phyloP scores from a whole-genome alignment of 108 stramenopile genomes.

The Stephanodiscus triporus region DNA sequence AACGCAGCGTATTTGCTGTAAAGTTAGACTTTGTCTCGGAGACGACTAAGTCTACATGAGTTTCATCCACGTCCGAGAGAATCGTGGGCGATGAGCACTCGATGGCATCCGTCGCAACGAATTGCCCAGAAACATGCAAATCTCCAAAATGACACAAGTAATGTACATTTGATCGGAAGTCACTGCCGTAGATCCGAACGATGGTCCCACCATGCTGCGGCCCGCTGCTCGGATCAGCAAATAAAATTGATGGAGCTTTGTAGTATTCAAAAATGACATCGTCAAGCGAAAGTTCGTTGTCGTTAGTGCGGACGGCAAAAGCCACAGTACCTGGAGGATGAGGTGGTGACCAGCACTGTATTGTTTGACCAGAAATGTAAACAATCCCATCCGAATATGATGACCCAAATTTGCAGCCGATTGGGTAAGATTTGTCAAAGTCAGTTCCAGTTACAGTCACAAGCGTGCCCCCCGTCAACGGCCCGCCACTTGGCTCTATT shows the following conservation, averaged over 20 bases:
- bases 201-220: constrained; percentile 38
- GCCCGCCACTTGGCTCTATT: constrained; percentile 36
- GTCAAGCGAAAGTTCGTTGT: constrained; percentile 13
- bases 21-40: constrained; percentile 27
- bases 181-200: constrained; percentile 30
- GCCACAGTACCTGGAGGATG: constrained; percentile 40
- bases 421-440: constrained; percentile 19
- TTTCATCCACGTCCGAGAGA: background rate
- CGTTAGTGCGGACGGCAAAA: constrained; percentile 17
- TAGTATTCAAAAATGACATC: constrained; percentile 38
- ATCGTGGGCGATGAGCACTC: constrained; percentile 44
- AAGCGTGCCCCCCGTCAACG: constrained; percentile 38
- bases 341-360: constrained; percentile 39
- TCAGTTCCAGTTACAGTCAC: constrained; percentile 38
- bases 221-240: constrained; percentile 28
- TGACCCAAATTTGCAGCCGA: constrained; percentile 30
- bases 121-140: background rate
- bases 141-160: constrained; percentile 43
- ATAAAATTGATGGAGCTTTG: constrained; percentile 24
- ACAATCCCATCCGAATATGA: background rate
- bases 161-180: constrained; percentile 28
- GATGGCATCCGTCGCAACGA: constrained; percentile 21
- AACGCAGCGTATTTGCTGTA: constrained; percentile 13
- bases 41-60: constrained; percentile 8
- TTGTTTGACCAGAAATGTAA: constrained; percentile 15